Evolutionary conservation across 1,139 yeast species (phyloP).

Genomic region (Petasospora rhodanensis): DNA sequence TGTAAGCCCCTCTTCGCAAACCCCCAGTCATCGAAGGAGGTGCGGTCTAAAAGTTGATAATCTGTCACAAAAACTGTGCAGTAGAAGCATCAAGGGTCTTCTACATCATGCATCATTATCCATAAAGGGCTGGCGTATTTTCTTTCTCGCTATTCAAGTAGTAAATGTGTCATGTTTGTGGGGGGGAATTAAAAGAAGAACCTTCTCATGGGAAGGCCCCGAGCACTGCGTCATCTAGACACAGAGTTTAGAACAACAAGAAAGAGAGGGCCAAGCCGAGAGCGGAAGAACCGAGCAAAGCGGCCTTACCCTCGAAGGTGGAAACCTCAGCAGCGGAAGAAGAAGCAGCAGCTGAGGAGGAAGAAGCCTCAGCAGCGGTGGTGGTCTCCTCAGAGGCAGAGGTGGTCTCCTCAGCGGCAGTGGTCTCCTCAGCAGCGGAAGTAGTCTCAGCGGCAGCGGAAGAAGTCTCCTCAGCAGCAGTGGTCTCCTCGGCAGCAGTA

Average conservation of each 20-base stretch:
- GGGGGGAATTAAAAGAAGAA: neutral
- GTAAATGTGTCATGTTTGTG: neutral
- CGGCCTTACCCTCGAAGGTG: slow-evolving; percentile 18
- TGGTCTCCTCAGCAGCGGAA: slow-evolving; percentile 1
- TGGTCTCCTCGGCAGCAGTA: slow-evolving; percentile 1
- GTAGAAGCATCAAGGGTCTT: no score
- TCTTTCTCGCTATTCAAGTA: no score
- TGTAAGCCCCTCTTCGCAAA: no score
- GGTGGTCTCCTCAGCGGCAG: slow-evolving; percentile 1
- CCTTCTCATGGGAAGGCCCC: neutral
- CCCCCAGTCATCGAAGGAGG: no score
- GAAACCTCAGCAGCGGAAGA: slow-evolving; percentile 7
- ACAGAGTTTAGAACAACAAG: slow-evolving; percentile 9
- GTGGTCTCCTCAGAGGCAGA: slow-evolving; percentile 1
- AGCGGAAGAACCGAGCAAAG: slow-evolving; percentile 8
- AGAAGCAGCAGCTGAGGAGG: slow-evolving; percentile 4
- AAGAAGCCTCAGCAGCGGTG: neutral
- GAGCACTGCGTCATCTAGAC: neutral
- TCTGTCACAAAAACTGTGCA: no score
- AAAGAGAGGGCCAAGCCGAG: slow-evolving; percentile 14
- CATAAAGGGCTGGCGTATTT: no score
- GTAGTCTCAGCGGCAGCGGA: neutral
- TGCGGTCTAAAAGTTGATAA: no score
- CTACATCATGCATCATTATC: no score
- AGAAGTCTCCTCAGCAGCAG: slow-evolving; percentile 1